phyloP scores from a whole-genome alignment of 2,329 filamentous ascomycete genomes.

The Aspergillus tamarii region DNA sequence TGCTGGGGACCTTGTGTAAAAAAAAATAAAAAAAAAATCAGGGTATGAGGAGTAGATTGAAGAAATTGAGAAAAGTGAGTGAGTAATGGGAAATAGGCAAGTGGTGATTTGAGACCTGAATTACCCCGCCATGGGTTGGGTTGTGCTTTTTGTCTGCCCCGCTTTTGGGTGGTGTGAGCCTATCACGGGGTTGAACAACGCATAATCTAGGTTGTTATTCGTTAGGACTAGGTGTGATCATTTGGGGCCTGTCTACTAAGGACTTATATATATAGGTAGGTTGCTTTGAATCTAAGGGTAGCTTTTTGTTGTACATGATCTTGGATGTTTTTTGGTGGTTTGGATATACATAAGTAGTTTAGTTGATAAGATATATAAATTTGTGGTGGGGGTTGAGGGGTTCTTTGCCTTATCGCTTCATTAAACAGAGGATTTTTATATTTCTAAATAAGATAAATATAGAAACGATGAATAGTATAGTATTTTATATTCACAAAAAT shows the following conservation, averaged over 20 bases:
- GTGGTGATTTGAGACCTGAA: neutral
- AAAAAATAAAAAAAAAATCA: neutral
- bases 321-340: too few species aligned
- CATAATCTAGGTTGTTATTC: neutral
- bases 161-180: slow-evolving; percentile 4
- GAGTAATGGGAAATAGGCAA: slow-evolving; percentile 5
- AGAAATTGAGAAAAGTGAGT: neutral
- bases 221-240: too few species aligned
- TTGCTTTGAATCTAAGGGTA: neutral
- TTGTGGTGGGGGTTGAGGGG: neutral
- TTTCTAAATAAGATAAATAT: neutral
- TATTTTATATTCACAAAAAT: neutral
- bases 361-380: neutral
- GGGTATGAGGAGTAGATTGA: neutral
- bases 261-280: too few species aligned
- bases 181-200: neutral
- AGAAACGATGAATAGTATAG: neutral
- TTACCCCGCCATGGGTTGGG: neutral
- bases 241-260: neutral
- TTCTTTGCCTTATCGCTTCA: neutral
- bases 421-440: neutral
- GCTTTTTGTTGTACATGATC: neutral
- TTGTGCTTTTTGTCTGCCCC: neutral
- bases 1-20: neutral
- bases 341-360: neutral